A percentile compares a stretch with the other conserved stretches of the same genome.
These are phyloP conservation scores for Arthroderma sp. DNA, from an alignment of 2,329 filamentous ascomycete species.

Conservation along the genomic window DNA sequence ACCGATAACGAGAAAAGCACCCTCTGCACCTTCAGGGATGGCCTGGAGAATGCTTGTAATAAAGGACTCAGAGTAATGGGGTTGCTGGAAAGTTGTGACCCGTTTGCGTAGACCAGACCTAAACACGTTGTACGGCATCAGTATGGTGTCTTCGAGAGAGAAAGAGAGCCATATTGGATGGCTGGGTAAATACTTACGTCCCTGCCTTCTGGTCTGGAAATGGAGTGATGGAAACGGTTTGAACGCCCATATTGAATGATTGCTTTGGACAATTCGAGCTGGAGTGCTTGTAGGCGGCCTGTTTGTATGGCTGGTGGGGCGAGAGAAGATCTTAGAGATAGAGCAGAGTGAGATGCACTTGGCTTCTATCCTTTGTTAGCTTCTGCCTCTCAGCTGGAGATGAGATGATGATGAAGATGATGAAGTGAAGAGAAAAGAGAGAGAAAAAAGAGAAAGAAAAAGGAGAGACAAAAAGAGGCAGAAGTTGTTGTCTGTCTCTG, in stretches of 20 bases:
- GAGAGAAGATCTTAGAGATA: too few relatives aligned
- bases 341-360: too few relatives aligned
- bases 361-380: not conserved
- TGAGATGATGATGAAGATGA: not conserved
- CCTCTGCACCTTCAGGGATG: constrained; percentile 85
- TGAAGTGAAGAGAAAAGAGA: not conserved
- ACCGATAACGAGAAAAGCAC: constrained; percentile 84
- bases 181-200: constrained; percentile 56
- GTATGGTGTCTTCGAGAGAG: not conserved
- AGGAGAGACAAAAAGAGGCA: not conserved
- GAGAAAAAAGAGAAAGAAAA: not conserved
- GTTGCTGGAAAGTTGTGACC: constrained; percentile 92
- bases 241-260: constrained; percentile 50
- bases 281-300: too few relatives aligned
- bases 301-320: too few relatives aligned
- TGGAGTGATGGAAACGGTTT: constrained; percentile 69
- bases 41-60: constrained; percentile 87
- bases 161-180: constrained; percentile 1
- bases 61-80: constrained; percentile 93
- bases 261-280: not conserved
- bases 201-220: constrained; percentile 97
- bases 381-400: not conserved
- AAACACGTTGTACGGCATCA: constrained; percentile 3
- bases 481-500: too few relatives aligned
- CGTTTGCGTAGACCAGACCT: constrained; percentile 98